Conservation (phyloP, 768 basidiomycete species). For the Suillus americanus region DNA sequence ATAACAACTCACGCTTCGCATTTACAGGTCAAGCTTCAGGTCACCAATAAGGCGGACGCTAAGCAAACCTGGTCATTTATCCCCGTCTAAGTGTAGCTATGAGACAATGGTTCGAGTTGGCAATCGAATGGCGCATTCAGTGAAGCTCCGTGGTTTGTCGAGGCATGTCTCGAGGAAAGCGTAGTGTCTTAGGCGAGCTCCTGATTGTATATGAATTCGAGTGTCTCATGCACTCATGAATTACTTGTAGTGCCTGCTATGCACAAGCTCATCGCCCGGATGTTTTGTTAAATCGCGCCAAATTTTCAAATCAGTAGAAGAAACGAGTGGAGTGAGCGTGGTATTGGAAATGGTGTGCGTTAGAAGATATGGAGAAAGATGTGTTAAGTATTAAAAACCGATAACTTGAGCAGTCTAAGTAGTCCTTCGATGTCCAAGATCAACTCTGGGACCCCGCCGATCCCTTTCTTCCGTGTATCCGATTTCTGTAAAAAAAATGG, state of each 20-base stretch:
- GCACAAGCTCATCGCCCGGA: not conserved
- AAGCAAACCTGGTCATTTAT: not conserved
- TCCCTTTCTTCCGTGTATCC: not conserved
- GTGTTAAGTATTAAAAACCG: slow-evolving; percentile 5
- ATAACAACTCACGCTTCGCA: not conserved
- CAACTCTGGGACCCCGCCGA: not conserved
- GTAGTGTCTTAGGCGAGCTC: not conserved
- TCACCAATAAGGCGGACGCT: not conserved
- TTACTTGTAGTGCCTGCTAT: not conserved
- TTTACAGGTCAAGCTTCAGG: not conserved
- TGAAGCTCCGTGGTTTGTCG: not conserved
- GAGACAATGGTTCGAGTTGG: not conserved
- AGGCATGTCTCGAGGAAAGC: not conserved
- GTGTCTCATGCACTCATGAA: not conserved
- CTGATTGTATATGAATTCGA: not conserved
- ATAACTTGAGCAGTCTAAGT: slow-evolving; percentile 2
- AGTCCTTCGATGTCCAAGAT: not conserved
- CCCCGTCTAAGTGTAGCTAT: not conserved
- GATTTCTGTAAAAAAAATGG: not conserved
- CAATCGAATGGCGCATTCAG: not conserved
- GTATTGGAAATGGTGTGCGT: slow-evolving; percentile 3
- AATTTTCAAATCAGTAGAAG: not conserved
- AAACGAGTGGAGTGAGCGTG: not conserved
- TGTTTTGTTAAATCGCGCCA: not conserved
- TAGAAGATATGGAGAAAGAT: not conserved